A percentile compares a stretch with the other conserved stretches of the same genome.
Evolutionary conservation across 2,329 filamentous ascomycete genomes (phyloP).

Genomic region (Penicillium sp.): DNA sequence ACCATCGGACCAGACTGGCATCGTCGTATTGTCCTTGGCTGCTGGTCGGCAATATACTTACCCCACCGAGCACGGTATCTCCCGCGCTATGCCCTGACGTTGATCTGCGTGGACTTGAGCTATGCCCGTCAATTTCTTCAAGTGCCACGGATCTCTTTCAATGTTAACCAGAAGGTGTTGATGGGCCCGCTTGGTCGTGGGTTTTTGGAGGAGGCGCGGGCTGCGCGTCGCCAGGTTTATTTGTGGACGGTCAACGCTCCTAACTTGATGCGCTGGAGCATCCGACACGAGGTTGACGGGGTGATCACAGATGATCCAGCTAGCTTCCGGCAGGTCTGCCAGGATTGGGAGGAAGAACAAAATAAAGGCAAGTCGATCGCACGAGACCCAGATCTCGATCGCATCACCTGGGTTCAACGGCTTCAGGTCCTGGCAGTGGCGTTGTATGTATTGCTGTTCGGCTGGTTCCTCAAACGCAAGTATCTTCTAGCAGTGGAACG

Average conservation of each 20-base stretch:
- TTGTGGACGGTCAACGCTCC: conserved; percentile 86
- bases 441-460: conserved; percentile 16
- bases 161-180: conserved; percentile 67
- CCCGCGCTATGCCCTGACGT: conserved; percentile 35
- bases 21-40: conserved; percentile 71
- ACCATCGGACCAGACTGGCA: conserved; percentile 57
- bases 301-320: conserved; percentile 80
- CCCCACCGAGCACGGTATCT: conserved; percentile 58
- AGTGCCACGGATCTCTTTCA: conserved; percentile 68
- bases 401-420: conserved; percentile 14
- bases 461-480: conserved; percentile 16
- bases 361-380: background rate
- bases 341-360: conserved; percentile 18
- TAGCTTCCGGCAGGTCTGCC: conserved; percentile 13
- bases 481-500: conserved; percentile 10
- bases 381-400: conserved; percentile 8
- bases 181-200: conserved; percentile 63
- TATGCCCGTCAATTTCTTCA: conserved; percentile 70
- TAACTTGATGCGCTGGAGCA: conserved; percentile 76
- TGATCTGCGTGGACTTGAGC: conserved; percentile 44
- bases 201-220: conserved; percentile 63
- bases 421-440: conserved; percentile 8
- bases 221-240: conserved; percentile 60
- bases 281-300: conserved; percentile 66
- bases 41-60: conserved; percentile 75